Base-by-base conservation (phyloP, 495 filamentous ascomycete genomes). In the Coniosporium apollinis region DNA sequence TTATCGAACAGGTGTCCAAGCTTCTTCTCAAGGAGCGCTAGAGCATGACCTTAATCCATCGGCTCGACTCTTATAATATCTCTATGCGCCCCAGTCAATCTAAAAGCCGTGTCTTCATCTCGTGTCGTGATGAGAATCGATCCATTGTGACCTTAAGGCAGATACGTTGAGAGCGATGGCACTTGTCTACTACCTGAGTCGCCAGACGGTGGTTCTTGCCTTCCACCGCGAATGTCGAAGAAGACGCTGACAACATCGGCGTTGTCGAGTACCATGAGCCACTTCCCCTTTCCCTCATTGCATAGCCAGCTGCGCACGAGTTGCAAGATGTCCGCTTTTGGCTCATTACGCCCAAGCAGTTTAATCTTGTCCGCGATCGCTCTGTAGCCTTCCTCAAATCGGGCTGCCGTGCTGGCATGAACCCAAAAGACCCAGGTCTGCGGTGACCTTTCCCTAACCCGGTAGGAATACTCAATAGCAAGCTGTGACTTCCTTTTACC, bases 351-450 rank as follows among this genome's bases (percentile, higher is more conserved):
- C 6, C 51, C 49, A 16, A 41, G 39, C 5, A 66, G 51, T 35
- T 60, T 52, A 28, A 55, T 24, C 9, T 20, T 30, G 20, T 60
- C 33, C 28, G 62, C 58, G 36, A 68, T 59, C 7, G 54, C 52
- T 24, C 43, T 40, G 45, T 45, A 62, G 30, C 55, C 42, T 30
- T 64, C 45, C 44, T 58, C 51, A 19, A 66, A 61, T 9, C 60
- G 51, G 3, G 50, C 46, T 3, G 30, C 32, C 26, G 45, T 61
- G 33, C 58, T 58, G 3, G 58, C 57, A 42, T 62, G 55, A 6
- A 69, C 44, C 65, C 67, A 71, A 44, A 70, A 63, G 6, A 69
- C 56, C 54, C 54, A 65, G 15, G 55, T 66, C 17, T 52, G 29
- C 3, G 57, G 60, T n/a, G 47, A 61, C 28, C 30, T 30, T 14